Base-by-base conservation (phyloP, 1,284 basidiomycete species). In the Phellinidium pouzarii region DNA sequence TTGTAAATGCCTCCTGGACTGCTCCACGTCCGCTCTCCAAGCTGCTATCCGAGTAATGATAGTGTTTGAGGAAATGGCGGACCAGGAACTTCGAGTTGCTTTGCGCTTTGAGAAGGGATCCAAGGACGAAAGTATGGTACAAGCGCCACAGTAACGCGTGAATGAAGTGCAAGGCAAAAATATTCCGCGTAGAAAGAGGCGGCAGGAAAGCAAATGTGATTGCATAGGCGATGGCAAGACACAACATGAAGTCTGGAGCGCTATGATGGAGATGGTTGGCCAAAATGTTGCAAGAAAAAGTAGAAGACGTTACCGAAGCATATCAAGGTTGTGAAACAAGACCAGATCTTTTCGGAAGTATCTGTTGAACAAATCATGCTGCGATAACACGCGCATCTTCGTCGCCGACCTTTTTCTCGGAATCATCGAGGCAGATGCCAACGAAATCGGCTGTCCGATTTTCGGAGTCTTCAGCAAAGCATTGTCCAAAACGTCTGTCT, bases 311-410 rank as follows among this genome's bases (percentile, higher is more conserved):
- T 34, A 91, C 91, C 92, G 76, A 63, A 97, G 77, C 5, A 90
- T 62, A 66, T 99, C 95, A 22, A 96, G 63, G 64, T 96, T 91
- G 44, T 78, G 75, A 53, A 96, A 71, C 22, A 93, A 76, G 12
- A 98, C 79, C 1, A 83, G 77, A 62, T 98, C 95, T 58, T 92
- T 83, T 56, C 89, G 76, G 75, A 98, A 98, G 68, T 94, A 97
- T 60, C 83, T 82, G 67, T 92, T 84, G 59, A 93, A 75, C 29
- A 99, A 72, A 64, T 98, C 95, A 67, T 97, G 94, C 60, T 93
- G 84, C 2, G 89, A 84, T 4, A 80, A 56, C 0, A 65, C 55
- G 36, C 69, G 31, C 20, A 51, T 45, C 46, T 40, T 52, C 31
- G 31, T 7, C 14, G 48, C 14, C 12, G 34, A 31, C 14, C 49